Evolutionary conservation across 2,329 filamentous ascomycete genomes (phyloP), one percentile per base, ranked within the genome.

Genomic region (Aureobasidium mangrovei): DNA sequence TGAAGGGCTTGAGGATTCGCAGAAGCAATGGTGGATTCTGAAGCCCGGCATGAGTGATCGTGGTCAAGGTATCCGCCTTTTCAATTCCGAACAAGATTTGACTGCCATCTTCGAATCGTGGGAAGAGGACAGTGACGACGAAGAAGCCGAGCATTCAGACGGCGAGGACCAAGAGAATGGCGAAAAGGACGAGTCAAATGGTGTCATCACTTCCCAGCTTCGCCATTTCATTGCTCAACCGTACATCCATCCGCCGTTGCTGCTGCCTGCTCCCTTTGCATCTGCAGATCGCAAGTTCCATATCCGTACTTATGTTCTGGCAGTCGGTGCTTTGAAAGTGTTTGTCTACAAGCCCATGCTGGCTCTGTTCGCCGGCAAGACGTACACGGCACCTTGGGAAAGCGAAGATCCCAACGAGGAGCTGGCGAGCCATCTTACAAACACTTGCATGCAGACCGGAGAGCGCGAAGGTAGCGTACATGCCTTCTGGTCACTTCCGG

Each of bases 1-100:
- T 62, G 80, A 79, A 47, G 56, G 54, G 1, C 48, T 61, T 10
- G 70, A 69, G 10, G 55, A 57, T 9, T 61, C 70, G 31, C 62
- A 70, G 44, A 77, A 79, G 56, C 83, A 94, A 67, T 45, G 41
- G 41, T 98, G 91, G 91, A 97, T 98, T 60, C 70, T 98, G 57
- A 98, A 98, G 71, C 91, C 93, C 0, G 86, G 91, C 7, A 97
- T 98, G 93, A 95, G 89, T 68, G 93, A 98, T 67, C 81, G 91
- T 27, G 93, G 91, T 0, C 91, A 96, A 67, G 93, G 93, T 1
- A 96, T 98, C 56, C 75, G 88, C 38, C 74, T 98, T 0, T 98
- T 98, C 69, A 87, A 82, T 62, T 88, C 83, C 2, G 87, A 93
- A 74, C 83, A 85, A 54, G 84, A 95, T 65, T 73, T 98, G n/a